Percentiles rank a stretch among this genome's conserved stretches.
These are phyloP conservation scores for Scalesia atractyloides DNA, from an alignment of 129 eudicot species.

Conservation along the genomic window DNA sequence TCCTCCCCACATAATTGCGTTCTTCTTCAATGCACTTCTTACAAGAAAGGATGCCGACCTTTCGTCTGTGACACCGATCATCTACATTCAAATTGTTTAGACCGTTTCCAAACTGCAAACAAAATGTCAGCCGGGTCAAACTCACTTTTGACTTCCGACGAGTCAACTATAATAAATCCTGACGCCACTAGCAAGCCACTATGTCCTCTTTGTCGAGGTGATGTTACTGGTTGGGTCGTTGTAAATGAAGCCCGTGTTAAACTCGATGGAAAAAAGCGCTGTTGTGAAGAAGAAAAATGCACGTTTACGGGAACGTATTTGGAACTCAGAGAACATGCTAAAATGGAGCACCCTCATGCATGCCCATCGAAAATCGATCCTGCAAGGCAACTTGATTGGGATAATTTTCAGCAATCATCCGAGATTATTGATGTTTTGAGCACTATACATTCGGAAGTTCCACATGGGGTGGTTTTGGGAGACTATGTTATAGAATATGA, in stretches of 20 bases:
- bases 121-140: conserved; percentile 42
- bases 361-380: conserved; percentile 87
- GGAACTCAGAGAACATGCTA: conserved; percentile 76
- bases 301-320: conserved; percentile 57
- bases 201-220: conserved; percentile 95
- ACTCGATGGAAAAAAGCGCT: conserved; percentile 65
- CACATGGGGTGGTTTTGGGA: conserved; percentile 94
- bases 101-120: conserved; percentile 76
- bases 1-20: conserved; percentile 89
- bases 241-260: conserved; percentile 57
- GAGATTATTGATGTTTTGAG: conserved; percentile 90
- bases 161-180: conserved; percentile 10
- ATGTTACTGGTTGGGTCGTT: conserved; percentile 83
- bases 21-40: conserved; percentile 88
- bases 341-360: conserved; percentile 78
- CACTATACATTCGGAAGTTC: conserved; percentile 90
- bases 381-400: conserved; percentile 89
- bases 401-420: conserved; percentile 87
- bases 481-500: conserved; percentile 92
- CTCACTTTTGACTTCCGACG: conserved; percentile 41
- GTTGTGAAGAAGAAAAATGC: conserved; percentile 78
- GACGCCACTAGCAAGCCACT: conserved; percentile 47
- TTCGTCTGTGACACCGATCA: conserved; percentile 88
- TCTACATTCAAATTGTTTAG: conserved; percentile 86
- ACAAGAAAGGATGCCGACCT: conserved; percentile 85